phyloP scores from a whole-genome alignment of 1,284 basidiomycete species.

The Porogramme epimiltina region DNA sequence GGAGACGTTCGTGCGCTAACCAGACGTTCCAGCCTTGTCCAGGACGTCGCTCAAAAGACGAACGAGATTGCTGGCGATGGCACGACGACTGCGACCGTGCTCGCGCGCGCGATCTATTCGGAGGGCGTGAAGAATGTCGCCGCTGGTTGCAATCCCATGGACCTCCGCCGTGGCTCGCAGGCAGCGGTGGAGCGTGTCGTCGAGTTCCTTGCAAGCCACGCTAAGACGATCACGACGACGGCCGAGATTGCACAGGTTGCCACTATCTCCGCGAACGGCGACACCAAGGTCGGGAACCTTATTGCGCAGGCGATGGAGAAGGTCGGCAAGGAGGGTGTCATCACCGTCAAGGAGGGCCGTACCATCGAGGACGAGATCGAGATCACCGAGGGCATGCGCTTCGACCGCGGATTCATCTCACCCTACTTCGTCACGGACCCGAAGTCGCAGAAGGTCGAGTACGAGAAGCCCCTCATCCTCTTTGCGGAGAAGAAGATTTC shows the following conservation, averaged over 20 bases:
- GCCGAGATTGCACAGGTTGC: slow-evolving; percentile 98
- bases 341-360: slow-evolving; percentile 98
- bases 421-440: slow-evolving; percentile 99
- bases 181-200: slow-evolving; percentile 97
- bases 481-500: slow-evolving; percentile 99
- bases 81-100: slow-evolving; percentile 96
- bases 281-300: slow-evolving; percentile 90
- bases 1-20: not conserved
- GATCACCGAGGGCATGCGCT: slow-evolving; percentile 99
- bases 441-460: slow-evolving; percentile 95
- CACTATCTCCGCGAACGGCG: slow-evolving; percentile 98
- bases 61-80: slow-evolving; percentile 98
- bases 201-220: slow-evolving; percentile 86
- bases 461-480: slow-evolving; percentile 95
- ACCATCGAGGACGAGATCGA: slow-evolving; percentile 99
- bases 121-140: slow-evolving; percentile 99
- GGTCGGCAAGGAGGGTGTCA: slow-evolving; percentile 99
- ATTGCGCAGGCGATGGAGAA: slow-evolving; percentile 99
- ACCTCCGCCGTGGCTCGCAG: slow-evolving; percentile 94
- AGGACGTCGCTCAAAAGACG: slow-evolving; percentile 95
- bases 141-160: slow-evolving; percentile 99
- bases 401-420: slow-evolving; percentile 98
- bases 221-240: slow-evolving; percentile 94
- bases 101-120: slow-evolving; percentile 95
- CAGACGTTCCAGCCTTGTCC: slow-evolving; percentile 68